Evolutionary conservation across 768 basidiomycete genomes (phyloP), one percentile per base, ranked within the genome.

Genomic region (Boletales sp.): DNA sequence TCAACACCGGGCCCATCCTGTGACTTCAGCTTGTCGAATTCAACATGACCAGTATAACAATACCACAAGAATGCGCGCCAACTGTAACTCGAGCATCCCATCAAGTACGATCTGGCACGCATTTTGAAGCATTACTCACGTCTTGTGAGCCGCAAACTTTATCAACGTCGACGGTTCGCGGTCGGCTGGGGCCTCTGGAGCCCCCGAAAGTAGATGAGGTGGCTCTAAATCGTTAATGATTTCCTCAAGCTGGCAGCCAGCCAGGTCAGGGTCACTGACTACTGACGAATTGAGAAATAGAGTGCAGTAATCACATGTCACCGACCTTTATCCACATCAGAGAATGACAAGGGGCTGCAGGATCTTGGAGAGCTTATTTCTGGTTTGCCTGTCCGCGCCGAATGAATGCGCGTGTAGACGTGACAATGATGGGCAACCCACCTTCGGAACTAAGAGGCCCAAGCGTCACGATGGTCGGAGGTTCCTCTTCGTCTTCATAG

Each of bases 401-500:
- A 27, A 2, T 8, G 31, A 50, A 34, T 44, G 48, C 8, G 24
- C n/a, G n/a, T 40, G 18, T 30, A 49, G 38, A 39, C 45, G 14
- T 27, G 12, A 39, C 21, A 17, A 12, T 10, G 24, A 24, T 14
- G 10, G 27, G 29, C 14, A 8, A 29, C 30, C 17, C 24, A 53
- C 58, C 61, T 45, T 50, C 14, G 17, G 5, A 19, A 11, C 4
- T 13, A 19, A 10, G 12, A 35, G 35, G 19, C 9, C 6, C 4
- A 32, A 7, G 24, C 2, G 4, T 27, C 24, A 27, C 24, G 24
- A 6, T 5, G 24, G 5, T 27, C 24, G 24, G 6, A 27, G 5
- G 5, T 27, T 55, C 53, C 4, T 54, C 55, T 14, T 63, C 63
- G 19, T 67, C 58, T 19, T 63, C 60, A 6, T 45, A 55, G 43